Percentiles rank a stretch among this genome's conserved stretches.
phyloP scores from a whole-genome alignment of 129 eudicot genomes.

The Escallonia herrerae region DNA sequence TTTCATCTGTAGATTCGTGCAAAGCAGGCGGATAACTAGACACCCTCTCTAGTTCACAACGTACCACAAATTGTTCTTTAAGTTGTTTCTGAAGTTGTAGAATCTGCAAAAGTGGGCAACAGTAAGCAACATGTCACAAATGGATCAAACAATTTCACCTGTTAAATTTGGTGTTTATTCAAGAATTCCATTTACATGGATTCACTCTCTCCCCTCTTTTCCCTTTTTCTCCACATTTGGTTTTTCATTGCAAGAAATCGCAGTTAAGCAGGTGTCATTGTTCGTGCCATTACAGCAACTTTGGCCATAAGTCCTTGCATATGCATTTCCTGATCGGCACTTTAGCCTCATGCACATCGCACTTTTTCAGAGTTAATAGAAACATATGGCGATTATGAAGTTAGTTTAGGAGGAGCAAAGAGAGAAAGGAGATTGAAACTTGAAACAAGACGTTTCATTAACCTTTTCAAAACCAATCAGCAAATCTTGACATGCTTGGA shows the following conservation, averaged over 20 bases:
- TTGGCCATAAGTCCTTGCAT: too few species aligned
- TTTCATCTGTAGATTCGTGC: slow-evolving; percentile 27
- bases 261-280: not conserved
- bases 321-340: too few species aligned
- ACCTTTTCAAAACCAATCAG: not conserved
- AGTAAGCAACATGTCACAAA: not conserved
- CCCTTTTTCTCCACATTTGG: too few species aligned
- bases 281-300: too few species aligned
- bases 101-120: slow-evolving; percentile 30
- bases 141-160: not conserved
- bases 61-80: slow-evolving; percentile 39
- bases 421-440: too few species aligned
- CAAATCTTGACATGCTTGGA: not conserved
- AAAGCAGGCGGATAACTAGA: slow-evolving; percentile 26
- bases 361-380: too few species aligned
- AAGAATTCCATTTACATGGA: not conserved
- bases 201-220: too few species aligned
- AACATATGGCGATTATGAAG: too few species aligned
- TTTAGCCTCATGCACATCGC: too few species aligned
- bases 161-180: too few species aligned
- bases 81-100: slow-evolving; percentile 55
- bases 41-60: slow-evolving; percentile 50
- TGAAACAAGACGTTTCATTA: not conserved
- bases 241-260: not conserved
- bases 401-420: too few species aligned